A percentile compares a stretch with the other conserved stretches of the same genome.
Conservation (phyloP, 2,329 filamentous ascomycete species). For the Dactylellina sp. region DNA sequence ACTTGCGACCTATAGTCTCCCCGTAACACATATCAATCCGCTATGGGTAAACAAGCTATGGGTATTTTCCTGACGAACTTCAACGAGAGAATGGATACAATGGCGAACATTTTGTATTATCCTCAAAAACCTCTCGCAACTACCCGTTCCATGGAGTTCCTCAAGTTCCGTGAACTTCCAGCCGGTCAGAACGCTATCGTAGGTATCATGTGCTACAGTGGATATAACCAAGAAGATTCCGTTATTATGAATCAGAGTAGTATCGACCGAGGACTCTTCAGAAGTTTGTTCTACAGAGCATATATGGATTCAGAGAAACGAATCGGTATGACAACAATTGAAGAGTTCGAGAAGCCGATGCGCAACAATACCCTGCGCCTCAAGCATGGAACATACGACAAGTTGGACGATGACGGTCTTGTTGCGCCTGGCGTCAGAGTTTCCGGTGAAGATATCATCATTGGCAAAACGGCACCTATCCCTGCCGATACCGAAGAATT, state of each 20-base stretch:
- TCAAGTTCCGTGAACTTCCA: slow-evolving; percentile 96
- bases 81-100: slow-evolving; percentile 96
- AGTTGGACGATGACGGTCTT: slow-evolving; percentile 95
- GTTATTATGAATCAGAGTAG: slow-evolving; percentile 99
- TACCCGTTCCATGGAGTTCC: slow-evolving; percentile 96
- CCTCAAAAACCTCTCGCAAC: slow-evolving; percentile 97
- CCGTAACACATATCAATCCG: slow-evolving; percentile 98
- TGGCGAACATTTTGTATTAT: slow-evolving; percentile 99
- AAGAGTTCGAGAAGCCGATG: slow-evolving; percentile 95
- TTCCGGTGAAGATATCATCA: slow-evolving; percentile 97
- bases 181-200: slow-evolving; percentile 99
- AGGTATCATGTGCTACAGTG: slow-evolving; percentile 95
- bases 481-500: slow-evolving; percentile 92
- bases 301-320: slow-evolving; percentile 98
- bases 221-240: slow-evolving; percentile 99
- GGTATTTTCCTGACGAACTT: slow-evolving; percentile 99
- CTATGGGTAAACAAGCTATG: slow-evolving; percentile 99
- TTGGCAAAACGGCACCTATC: slow-evolving; percentile 96
- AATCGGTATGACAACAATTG: slow-evolving; percentile 90
- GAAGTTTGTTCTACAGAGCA: slow-evolving; percentile 96
- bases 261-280: slow-evolving; percentile 96
- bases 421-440: slow-evolving; percentile 93
- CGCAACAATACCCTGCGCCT: slow-evolving; percentile 87
- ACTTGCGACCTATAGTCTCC: slow-evolving; percentile 74
- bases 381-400: slow-evolving; percentile 96